Evolutionary conservation across 306 rosid genomes (phyloP), one percentile per base, ranked within the genome.

Genomic region (Oxytropis ochrocephala): DNA sequence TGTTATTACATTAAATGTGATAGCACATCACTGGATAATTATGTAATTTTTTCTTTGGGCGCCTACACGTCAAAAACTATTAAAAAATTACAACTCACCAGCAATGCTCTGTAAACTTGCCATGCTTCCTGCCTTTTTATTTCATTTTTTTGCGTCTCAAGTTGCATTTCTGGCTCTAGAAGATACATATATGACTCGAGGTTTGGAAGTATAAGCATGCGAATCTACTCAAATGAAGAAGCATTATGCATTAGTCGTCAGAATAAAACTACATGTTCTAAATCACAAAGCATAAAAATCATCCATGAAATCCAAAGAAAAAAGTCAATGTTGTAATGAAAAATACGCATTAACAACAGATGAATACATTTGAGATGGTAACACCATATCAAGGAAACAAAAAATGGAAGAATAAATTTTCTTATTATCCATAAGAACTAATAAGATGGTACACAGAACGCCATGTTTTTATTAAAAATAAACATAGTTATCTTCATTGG

Each of bases 61-160:
- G n/a, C n/a, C n/a, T n/a, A n/a, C 5, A 12, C 17, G 8, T 30
- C 46, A 11, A 73, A 73, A 7, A 39, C 11, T 29, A 41, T 30
- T 36, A 64, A 79, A 79, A 72, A 32, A 64, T 33, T 51, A 49
- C 53, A 67, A 80, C 86, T 81, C 67, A 93, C 98, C 96, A 83
- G 77, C 87, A 90, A 84, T 73, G 97, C 91, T 36, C 98, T 93
- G 58, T 86, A 84, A 59, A 90, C 96, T 74, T 75, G 88, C 89
- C 96, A 88, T 62, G 96, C 97, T 82, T 90, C 90, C 60, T 75
- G 86, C 84, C 94, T 90, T 82, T 89, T 90, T 59, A 80, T 78
- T 81, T 78, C 94, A 66, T 90, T 86, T 70, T 79, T 88, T 76
- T 86, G 97, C 68, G 84, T 86, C 78, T 90, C 97, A 72, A 39